phyloP scores from a whole-genome alignment of 1,139 yeast species.

The Nakaseomyces nivariensis region DNA sequence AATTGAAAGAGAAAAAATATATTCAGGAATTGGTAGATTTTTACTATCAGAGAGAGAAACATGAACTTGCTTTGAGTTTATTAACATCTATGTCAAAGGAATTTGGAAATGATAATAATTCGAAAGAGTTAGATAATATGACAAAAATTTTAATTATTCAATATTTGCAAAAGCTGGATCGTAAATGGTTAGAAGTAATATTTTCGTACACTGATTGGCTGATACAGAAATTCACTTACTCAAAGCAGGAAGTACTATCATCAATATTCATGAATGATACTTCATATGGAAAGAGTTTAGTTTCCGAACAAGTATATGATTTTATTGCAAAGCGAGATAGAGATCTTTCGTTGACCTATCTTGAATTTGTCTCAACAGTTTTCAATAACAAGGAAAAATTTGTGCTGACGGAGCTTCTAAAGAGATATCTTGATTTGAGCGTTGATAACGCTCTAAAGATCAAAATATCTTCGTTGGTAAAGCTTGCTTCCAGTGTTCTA shows the following conservation, averaged over 20 bases:
- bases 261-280: slow-evolving; percentile 61
- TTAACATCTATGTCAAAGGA: slow-evolving; percentile 29
- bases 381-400: slow-evolving; percentile 35
- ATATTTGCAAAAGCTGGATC: slow-evolving; percentile 55
- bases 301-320: slow-evolving; percentile 44
- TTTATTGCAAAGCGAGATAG: slow-evolving; percentile 30
- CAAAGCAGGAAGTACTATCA: slow-evolving; percentile 32
- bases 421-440: slow-evolving; percentile 39
- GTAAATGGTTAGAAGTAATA: slow-evolving; percentile 43
- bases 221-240: slow-evolving; percentile 30
- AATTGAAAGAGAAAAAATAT: slow-evolving; percentile 43
- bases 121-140: slow-evolving; percentile 20
- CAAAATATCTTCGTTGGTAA: slow-evolving; percentile 35
- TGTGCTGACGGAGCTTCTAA: slow-evolving; percentile 46
- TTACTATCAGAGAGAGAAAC: slow-evolving; percentile 54
- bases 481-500: slow-evolving; percentile 34
- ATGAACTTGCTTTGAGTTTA: slow-evolving; percentile 58
- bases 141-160: slow-evolving; percentile 31
- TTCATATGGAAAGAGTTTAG: slow-evolving; percentile 50
- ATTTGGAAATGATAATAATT: slow-evolving; percentile 10
- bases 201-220: slow-evolving; percentile 54
- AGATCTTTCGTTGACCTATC: slow-evolving; percentile 40
- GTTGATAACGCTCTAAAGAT: slow-evolving; percentile 22
- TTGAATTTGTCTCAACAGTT: slow-evolving; percentile 50
- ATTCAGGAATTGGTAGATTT: slow-evolving; percentile 72